Conservation (phyloP, 1,139 yeast genomes). For the Pneumocystis sp. region DNA sequence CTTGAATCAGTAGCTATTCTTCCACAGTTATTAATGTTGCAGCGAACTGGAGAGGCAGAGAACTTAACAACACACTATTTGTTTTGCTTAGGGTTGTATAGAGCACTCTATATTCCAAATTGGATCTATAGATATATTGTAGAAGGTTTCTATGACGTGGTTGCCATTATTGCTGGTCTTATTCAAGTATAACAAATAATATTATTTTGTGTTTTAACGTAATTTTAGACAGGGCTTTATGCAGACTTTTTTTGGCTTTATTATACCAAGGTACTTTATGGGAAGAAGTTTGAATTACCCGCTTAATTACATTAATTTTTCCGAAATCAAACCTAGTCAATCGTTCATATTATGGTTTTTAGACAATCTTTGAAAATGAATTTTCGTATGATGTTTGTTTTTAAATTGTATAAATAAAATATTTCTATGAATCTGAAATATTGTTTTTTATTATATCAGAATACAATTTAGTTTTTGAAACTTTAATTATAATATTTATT, state of each 20-base stretch:
- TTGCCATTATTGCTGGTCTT: constrained; percentile 65
- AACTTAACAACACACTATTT: constrained; percentile 81
- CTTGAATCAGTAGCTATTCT: constrained; percentile 80
- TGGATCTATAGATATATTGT: constrained; percentile 78
- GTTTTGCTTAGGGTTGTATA: constrained; percentile 78
- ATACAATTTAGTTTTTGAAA: not conserved
- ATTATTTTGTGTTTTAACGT: not conserved
- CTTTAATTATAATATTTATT: not conserved
- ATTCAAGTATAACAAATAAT: constrained; percentile 27
- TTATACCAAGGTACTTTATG: constrained; percentile 69
- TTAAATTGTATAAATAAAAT: not conserved
- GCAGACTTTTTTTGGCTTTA: constrained; percentile 92
- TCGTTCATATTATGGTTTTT: not conserved
- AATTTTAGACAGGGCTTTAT: constrained; percentile 51
- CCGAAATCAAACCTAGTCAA: not conserved
- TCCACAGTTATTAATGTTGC: constrained; percentile 83
- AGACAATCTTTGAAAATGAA: not conserved
- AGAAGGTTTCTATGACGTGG: constrained; percentile 53
- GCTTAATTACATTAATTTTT: constrained; percentile 27
- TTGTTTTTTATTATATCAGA: not conserved
- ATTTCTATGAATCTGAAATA: not conserved
- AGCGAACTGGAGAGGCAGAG: constrained; percentile 79
- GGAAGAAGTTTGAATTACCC: constrained; percentile 67
- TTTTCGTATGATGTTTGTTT: not conserved
- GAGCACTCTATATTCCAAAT: constrained; percentile 81